Percentiles rank a stretch among this genome's conserved stretches.
Evolutionary conservation across 208 protist species (phyloP).

Genomic region (Acanthamoeba healyi): DNA sequence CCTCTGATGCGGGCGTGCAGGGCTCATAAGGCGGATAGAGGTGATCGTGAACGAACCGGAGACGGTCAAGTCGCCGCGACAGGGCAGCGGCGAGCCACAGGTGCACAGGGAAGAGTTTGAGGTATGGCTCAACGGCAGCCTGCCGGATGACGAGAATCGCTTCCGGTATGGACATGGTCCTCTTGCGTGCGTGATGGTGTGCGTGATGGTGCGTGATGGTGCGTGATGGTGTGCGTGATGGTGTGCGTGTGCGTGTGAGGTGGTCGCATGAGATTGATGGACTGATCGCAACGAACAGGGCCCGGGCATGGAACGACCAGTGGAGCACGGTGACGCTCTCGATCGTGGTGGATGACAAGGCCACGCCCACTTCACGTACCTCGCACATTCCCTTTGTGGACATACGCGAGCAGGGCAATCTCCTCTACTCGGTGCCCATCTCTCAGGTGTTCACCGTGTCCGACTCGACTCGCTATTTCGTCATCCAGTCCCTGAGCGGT

Average conservation of each 20-base stretch:
- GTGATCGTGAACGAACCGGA: not conserved
- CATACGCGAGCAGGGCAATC: not conserved
- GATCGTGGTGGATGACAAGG: not conserved
- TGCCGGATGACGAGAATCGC: not conserved
- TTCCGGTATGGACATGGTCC: conserved; percentile 37
- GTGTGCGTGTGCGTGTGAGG: no score
- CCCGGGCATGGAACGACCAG: not conserved
- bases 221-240: not conserved
- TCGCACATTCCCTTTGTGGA: conserved; percentile 15
- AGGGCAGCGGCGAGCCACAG: not conserved
- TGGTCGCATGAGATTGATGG: no score
- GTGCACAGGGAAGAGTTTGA: not conserved
- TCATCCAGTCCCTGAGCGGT: not conserved
- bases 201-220: not conserved
- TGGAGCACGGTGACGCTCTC: not conserved
- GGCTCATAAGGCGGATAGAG: conserved; percentile 1
- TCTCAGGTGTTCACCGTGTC: conserved; percentile 42
- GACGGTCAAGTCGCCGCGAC: not conserved
- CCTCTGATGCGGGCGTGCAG: no score
- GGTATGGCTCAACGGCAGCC: conserved; percentile 47
- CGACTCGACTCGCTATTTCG: conserved; percentile 56
- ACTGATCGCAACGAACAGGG: not conserved
- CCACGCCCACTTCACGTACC: not conserved
- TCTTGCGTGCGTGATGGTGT: no score
- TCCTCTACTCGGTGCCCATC: conserved; percentile 49